A percentile compares a stretch with the other conserved stretches of the same genome.
These are phyloP conservation scores for Agaricus subrufescens DNA, from an alignment of 768 basidiomycete genomes.

Conservation along the genomic window DNA sequence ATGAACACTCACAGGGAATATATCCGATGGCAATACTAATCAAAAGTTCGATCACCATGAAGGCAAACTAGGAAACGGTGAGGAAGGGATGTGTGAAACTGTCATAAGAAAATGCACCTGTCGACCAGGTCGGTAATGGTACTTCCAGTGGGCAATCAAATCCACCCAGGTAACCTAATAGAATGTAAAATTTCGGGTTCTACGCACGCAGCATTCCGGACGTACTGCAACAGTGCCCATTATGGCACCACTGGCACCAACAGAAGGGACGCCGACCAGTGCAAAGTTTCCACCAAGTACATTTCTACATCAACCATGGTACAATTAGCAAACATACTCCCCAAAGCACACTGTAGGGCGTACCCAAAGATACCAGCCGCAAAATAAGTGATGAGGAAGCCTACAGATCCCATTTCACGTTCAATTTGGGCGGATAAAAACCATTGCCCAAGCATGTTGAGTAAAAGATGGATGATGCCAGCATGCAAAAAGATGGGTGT, in stretches of 20 bases:
- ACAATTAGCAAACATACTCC: neutral
- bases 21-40: constrained; percentile 84
- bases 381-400: constrained; percentile 84
- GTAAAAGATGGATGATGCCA: constrained; percentile 85
- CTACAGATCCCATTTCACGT: constrained; percentile 84
- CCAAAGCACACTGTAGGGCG: constrained; percentile 6
- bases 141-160: constrained; percentile 87
- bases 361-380: constrained; percentile 92
- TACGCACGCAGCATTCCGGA: constrained; percentile 1
- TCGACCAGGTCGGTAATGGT: constrained; percentile 75
- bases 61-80: constrained; percentile 51
- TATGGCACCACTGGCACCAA: constrained; percentile 92
- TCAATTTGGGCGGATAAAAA: constrained; percentile 82
- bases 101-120: constrained; percentile 44
- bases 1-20: constrained; percentile 59
- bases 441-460: constrained; percentile 90
- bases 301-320: constrained; percentile 40
- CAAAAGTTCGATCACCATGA: constrained; percentile 82
- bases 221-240: constrained; percentile 80
- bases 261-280: constrained; percentile 80
- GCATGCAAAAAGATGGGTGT: constrained; percentile 91
- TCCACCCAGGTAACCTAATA: constrained; percentile 78
- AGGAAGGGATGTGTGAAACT: neutral
- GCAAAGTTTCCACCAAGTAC: constrained; percentile 92
- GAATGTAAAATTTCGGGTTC: neutral